Evolutionary conservation across 1,284 basidiomycete genomes (phyloP).

Genomic region (Amylostereum areolatum): DNA sequence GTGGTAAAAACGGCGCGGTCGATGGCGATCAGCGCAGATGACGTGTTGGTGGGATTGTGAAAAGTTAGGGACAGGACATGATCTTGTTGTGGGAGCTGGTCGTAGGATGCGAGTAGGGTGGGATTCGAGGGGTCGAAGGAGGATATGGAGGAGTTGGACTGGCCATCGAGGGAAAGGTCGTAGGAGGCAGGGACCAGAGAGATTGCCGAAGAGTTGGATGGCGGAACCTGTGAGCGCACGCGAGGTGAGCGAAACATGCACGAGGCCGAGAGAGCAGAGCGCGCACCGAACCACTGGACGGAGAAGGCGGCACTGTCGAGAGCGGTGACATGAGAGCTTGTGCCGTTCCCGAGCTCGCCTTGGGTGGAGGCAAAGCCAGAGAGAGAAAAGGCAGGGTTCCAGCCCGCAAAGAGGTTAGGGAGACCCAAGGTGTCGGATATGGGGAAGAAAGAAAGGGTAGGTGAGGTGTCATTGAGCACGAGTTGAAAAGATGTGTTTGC

Average conservation of each 20-base stretch:
- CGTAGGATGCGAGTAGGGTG: constrained; percentile 37
- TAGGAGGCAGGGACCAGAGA: constrained; percentile 33
- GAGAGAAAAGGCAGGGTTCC: constrained; percentile 53
- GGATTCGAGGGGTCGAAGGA: constrained; percentile 16
- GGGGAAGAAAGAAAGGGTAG: constrained; percentile 54
- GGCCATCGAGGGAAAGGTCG: constrained; percentile 40
- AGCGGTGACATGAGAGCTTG: constrained; percentile 54
- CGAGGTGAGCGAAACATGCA: background rate
- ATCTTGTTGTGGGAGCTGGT: constrained; percentile 31
- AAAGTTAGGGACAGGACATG: constrained; percentile 45
- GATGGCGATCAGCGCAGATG: constrained; percentile 40
- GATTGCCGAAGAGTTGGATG: constrained; percentile 45
- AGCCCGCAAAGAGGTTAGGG: constrained; percentile 47
- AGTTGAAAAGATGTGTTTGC: constrained; percentile 37
- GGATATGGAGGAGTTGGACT: constrained; percentile 12
- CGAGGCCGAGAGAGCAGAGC: background rate
- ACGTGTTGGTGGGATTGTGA: constrained; percentile 26
- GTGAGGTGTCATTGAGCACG: constrained; percentile 62
- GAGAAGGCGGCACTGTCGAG: constrained; percentile 47
- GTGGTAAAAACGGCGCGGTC: constrained; percentile 41
- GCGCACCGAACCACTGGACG: constrained; percentile 57
- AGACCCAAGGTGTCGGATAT: constrained; percentile 45
- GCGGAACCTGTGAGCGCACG: constrained; percentile 39
- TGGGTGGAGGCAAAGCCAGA: constrained; percentile 41
- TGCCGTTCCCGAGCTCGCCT: constrained; percentile 45